These are phyloP conservation scores for Fraxinus dipetala DNA, from an alignment of 305 asterid genomes.

Conservation along the genomic window DNA sequence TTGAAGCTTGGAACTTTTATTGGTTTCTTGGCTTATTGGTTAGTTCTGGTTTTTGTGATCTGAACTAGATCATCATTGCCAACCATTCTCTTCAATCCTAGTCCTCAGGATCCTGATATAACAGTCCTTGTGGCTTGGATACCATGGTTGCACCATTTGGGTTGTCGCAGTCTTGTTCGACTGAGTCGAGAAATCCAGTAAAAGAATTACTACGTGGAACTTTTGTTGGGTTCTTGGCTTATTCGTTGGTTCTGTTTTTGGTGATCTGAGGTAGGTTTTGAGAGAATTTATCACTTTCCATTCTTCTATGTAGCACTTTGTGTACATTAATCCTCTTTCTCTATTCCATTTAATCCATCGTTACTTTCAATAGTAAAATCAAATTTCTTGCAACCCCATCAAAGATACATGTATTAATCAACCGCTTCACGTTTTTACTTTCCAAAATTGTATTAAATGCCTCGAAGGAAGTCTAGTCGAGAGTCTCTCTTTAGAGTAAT, in stretches of 20 bases:
- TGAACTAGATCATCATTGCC: constrained; percentile 12
- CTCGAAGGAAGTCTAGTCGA: neutral
- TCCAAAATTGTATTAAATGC: neutral
- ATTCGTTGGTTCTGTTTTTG: neutral
- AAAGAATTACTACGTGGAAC: neutral
- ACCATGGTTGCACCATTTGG: neutral
- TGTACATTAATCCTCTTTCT: neutral
- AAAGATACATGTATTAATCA: neutral
- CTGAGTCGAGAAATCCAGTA: neutral
- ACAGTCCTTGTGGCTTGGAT: neutral
- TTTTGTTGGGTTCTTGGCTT: constrained; percentile 21
- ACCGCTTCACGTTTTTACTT: neutral
- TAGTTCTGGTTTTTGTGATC: constrained; percentile 26
- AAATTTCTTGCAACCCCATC: neutral
- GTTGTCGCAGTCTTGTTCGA: neutral
- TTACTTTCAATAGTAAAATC: neutral
- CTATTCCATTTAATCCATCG: neutral
- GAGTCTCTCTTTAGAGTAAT: neutral
- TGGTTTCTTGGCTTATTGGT: constrained; percentile 29
- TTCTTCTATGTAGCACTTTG: neutral
- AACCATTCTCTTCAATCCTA: constrained; percentile 11
- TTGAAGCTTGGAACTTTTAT: neutral
- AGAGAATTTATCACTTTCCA: neutral
- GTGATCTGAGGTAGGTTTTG: neutral
- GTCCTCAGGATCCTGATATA: neutral